Base-by-base conservation (phyloP, 352 stramenopile species). In the Bremia lactucae region DNA sequence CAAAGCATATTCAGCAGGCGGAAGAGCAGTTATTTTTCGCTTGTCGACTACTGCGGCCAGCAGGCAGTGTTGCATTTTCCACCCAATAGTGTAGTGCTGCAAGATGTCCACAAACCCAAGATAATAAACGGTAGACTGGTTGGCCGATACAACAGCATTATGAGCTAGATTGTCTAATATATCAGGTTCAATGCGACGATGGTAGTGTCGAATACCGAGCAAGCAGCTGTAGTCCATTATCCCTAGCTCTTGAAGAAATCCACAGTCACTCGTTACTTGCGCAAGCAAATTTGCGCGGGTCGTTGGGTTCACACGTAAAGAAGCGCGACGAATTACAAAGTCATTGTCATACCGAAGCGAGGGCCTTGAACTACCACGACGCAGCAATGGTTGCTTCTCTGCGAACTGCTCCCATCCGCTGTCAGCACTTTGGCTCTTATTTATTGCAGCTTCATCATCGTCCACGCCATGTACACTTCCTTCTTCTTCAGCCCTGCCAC, bases 191-290 rank as follows among this genome's bases (percentile, higher is more conserved):
- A 86, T 54, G 4, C 49, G 52, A 15, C 51, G 38, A 23, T 65
- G 59, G 41, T 84, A 80, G 29, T 79, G 63, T 2, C 77, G 71
- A 19, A 89, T 83, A 3, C 79, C 79, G 1, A 92, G 55, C 31
- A 92, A 52, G 24, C 71, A 92, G 45, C 79, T 92, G 49, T 92
- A 92, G 46, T 92, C 79, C 76, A 92, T 92, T 42, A 92, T 89
- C 10, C 75, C 77, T 23, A 92, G 61, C 38, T 89, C 75, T 42
- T 92, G 79, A 0, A 89, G 62, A 45, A 91, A 91, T 5, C 76
- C 79, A 13, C 73, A 87, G 59, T 91, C 79, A 36, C 69, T 85
- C 16, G 76, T 91, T 35, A 91, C 74, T 22, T 91, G 79, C 2
- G 76, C 76, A 20, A 88, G 51, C 4, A 91, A 23, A 20, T 91